Percentiles rank a stretch among this genome's conserved stretches.
Evolutionary conservation across 345 rosid genomes (phyloP).

Genomic region (Cardiospermum halicacabum): DNA sequence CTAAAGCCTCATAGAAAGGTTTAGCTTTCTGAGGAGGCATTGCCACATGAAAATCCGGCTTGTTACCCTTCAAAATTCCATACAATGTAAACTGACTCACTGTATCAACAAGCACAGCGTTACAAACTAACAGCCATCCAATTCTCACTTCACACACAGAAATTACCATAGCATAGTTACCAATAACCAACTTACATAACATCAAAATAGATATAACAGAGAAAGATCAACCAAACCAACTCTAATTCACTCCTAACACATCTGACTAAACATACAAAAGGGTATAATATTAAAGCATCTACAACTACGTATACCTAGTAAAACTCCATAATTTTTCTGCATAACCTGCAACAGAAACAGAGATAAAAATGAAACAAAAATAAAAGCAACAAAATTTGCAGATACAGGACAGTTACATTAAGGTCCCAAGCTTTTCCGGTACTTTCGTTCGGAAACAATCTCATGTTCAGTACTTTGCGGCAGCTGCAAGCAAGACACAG

Average conservation of each 20-base stretch:
- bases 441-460: constrained; percentile 71
- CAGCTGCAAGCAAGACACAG: constrained; percentile 42
- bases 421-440: constrained; percentile 88
- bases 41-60: constrained; percentile 92
- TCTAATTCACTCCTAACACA: background rate
- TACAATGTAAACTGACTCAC: constrained; percentile 91
- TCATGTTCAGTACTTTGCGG: constrained; percentile 84
- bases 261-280: background rate
- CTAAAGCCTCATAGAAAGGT: constrained; percentile 63
- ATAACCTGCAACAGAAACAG: constrained; percentile 56
- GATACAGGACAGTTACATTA: constrained; percentile 36
- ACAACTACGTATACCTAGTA: constrained; percentile 73
- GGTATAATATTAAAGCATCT: background rate
- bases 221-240: background rate
- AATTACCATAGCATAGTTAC: background rate
- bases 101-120: constrained; percentile 27
- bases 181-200: background rate
- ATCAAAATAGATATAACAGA: background rate
- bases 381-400: background rate
- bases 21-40: constrained; percentile 87
- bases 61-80: constrained; percentile 94
- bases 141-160: background rate
- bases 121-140: constrained; percentile 2
- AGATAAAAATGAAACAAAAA: background rate
- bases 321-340: constrained; percentile 68